These are phyloP conservation scores for Penicillium thymicola DNA, from an alignment of 2,329 filamentous ascomycete species.

Conservation along the genomic window DNA sequence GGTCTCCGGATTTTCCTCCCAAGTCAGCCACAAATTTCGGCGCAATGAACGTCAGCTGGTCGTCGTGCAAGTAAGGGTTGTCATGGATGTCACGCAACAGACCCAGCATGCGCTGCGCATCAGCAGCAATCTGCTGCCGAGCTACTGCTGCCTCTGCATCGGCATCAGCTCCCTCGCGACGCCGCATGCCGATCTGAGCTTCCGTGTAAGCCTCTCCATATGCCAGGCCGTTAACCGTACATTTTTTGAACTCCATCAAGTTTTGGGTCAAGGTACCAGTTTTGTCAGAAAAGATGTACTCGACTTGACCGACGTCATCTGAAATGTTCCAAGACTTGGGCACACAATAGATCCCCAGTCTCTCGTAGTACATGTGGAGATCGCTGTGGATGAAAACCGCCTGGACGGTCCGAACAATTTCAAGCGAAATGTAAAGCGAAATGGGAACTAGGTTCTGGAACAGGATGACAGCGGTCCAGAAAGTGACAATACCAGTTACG, in stretches of 20 bases:
- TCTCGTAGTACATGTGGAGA: slow-evolving; percentile 93
- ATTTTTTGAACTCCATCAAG: slow-evolving; percentile 99
- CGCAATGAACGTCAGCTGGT: slow-evolving; percentile 86
- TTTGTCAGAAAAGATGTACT: slow-evolving; percentile 98
- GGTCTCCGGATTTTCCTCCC: slow-evolving; percentile 68
- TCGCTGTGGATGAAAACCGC: slow-evolving; percentile 98
- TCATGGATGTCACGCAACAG: slow-evolving; percentile 73
- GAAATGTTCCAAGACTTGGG: slow-evolving; percentile 99
- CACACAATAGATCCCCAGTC: slow-evolving; percentile 88
- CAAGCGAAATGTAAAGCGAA: slow-evolving; percentile 93
- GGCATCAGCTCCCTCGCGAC: slow-evolving; percentile 80
- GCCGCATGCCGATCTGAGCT: slow-evolving; percentile 93
- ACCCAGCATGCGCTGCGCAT: slow-evolving; percentile 68
- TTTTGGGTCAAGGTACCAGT: slow-evolving; percentile 88
- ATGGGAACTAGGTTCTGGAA: slow-evolving; percentile 99
- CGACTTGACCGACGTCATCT: slow-evolving; percentile 94
- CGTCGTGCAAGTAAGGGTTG: slow-evolving; percentile 87
- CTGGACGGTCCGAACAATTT: slow-evolving; percentile 90
- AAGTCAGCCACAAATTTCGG: slow-evolving; percentile 85
- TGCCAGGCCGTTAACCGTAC: slow-evolving; percentile 88
- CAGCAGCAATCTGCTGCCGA: slow-evolving; percentile 72
- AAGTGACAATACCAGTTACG: slow-evolving; percentile 90
- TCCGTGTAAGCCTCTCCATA: slow-evolving; percentile 98
- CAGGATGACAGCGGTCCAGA: slow-evolving; percentile 90
- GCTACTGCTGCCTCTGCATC: slow-evolving; percentile 73